Base-by-base conservation (phyloP, 768 basidiomycete species). In the Suillus variegatus region DNA sequence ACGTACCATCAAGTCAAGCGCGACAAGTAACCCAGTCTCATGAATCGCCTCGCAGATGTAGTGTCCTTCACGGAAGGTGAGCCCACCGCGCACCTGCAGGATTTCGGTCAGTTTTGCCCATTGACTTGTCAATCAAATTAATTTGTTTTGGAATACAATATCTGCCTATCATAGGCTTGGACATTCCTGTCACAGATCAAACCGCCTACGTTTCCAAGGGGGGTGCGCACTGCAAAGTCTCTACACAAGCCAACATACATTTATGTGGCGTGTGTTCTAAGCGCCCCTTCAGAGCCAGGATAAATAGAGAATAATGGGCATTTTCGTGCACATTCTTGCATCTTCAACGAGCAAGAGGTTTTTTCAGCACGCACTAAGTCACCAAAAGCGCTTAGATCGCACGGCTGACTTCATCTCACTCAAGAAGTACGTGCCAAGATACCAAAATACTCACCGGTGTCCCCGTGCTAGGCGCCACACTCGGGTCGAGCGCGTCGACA, bases 401-500 rank as follows among this genome's bases (percentile, higher is more conserved):
- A 60, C 22, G 8, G 14, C n/a, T 43, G 18, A 20, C 25, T 43
- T 18, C 5, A 18, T 12, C 40, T 13, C 9, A 41, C 40, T 41
- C 40, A 40, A 41, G 41, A 25, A 60, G 16, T 60, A 43, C 18
- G 18, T 60, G 40, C 58, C 40, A 60, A 16, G 3, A 25, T 25
- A 43, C 6, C 13, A 13, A 60, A 22, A 56, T 16, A 65, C 86
- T 74, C 67, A 94, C 94, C 35, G 94, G 94, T 52, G 94, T 96
- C 22, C 94, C 95, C 54, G 94, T 97, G 57, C 93, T 94, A 28
- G 64, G 64, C 25, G 40, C 58, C 13, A 60, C 58, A 16, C 86
- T 86, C 13, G 97, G 97, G 77, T 99, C 97, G 60, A 96, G 79
- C 13, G 95, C 95, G 73, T 96, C 94, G 28, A 99, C 95, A 75